Base-by-base conservation (phyloP, 2,329 filamentous ascomycete genomes). In the Colletotrichum plurivorum region DNA sequence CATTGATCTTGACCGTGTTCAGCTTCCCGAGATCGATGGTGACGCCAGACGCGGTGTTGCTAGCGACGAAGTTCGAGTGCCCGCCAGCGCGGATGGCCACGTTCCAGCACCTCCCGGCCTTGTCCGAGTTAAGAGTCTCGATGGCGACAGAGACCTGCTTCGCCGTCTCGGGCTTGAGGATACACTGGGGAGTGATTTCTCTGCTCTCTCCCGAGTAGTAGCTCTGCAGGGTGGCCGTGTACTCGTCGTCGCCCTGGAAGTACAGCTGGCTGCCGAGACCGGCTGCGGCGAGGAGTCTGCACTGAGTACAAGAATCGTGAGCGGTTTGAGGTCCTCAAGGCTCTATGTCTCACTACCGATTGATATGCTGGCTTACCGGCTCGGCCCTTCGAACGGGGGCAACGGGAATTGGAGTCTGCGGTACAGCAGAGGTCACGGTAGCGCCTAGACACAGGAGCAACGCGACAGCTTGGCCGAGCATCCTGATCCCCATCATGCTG, bases 31-130 rank as follows among this genome's bases (percentile, higher is more conserved):
- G 53, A n/a, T 68, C 65, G 10, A 68, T 57, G 3, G 65, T 68
- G n/a, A 68, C 59, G 15, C 63, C 59, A 2, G 49, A 48, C 3
- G 57, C 22, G 16, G 68, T 78, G 73, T 80, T 81, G 69, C 77
- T 72, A 5, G 79, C 71, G 1, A 75, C 65, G 52, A 76, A 77
- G 39, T 74, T 73, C 25, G 74, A 78, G 52, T 83, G 80, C 8
- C 82, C 79, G 41, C 82, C 81, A 22, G 76, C 76, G 2, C 79
- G 76, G 39, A 84, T 76, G 20, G 79, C 81, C 69, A 83, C 83
- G 10, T 73, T 73, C 51, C 78, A 80, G 15, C 56, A 59, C 13
- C 43, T 39, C 10, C 56, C 56, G 4, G 15, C 41, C 25, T 59
- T 13, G 9, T 36, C 10, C 10, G 56, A 36, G 16, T 51, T 59